Evolutionary conservation across 2,329 filamentous ascomycete species (phyloP), one percentile per base, ranked within the genome.

Genomic region (Ampelomyces quisqualis): DNA sequence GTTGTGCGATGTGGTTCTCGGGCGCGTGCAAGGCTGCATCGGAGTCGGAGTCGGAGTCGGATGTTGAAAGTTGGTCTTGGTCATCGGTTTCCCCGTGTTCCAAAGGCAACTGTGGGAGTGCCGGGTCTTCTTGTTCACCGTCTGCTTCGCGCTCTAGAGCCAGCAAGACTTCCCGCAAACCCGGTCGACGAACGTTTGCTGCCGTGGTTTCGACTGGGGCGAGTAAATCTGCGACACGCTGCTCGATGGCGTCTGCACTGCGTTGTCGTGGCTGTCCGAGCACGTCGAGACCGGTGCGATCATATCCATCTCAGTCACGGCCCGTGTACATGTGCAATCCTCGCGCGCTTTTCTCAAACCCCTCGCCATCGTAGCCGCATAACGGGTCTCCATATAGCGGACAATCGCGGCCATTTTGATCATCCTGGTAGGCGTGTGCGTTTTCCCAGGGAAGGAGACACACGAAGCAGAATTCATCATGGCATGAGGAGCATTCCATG

Each of bases 401-500:
- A 31, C 47, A 53, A 5, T 34, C 33, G 4, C 20, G n/a, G n/a
- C n/a, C n/a, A n/a, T n/a, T n/a, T n/a, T n/a, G n/a, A n/a, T n/a
- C n/a, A n/a, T n/a, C n/a, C n/a, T n/a, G 9, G 14, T 19, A 15
- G 1, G 20, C 14, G 26, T 47, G 43, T 7, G 32, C 26, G 9
- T 29, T 31, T 5, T 8, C 15, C 41, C 39, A 51, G 1, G 8
- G n/a, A 7, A 41, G 31, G 13, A 45, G 27, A 20, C 52, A 53
- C 5, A 53, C 23, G 36, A 53, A 53, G 26, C 49, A 55, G 38
- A 51, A 55, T 4, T 47, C 5, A 15, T 37, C 14, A 8, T 35
- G 14, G 22, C 49, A 51, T 17, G 29, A 17, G 4, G n/a, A 11
- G 13, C 44, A 55, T 6, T 17, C 29, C 49, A 53, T 47, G 9